Percentiles rank a stretch among this genome's conserved stretches.
Conservation (phyloP, 345 rosid genomes). For the Tarenaya hassleriana region DNA sequence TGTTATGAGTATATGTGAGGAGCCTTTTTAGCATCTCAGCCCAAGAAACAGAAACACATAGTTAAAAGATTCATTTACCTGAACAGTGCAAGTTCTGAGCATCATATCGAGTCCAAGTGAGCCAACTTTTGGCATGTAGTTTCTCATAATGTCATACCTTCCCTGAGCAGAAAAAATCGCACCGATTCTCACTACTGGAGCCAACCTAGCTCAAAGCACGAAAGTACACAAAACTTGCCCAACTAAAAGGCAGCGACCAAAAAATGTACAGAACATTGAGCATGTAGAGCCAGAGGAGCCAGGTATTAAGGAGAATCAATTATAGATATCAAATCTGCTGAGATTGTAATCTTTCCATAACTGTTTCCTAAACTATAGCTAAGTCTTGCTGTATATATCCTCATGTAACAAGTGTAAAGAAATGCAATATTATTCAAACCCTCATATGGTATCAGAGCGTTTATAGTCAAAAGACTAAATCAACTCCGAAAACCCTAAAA, state of each 20-base stretch:
- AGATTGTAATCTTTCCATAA: too few species aligned
- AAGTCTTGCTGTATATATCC: too few species aligned
- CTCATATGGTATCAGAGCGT: too few species aligned
- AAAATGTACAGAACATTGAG: neutral
- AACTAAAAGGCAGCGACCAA: neutral
- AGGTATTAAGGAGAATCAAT: too few species aligned
- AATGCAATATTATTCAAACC: too few species aligned
- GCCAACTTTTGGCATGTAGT: conserved; percentile 98
- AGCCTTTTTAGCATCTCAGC: conserved; percentile 4
- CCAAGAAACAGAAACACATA: neutral
- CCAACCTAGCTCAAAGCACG: neutral
- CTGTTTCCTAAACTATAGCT: too few species aligned
- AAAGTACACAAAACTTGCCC: neutral
- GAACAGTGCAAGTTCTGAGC: conserved; percentile 98
- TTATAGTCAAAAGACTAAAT: too few species aligned
- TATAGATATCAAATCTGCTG: too few species aligned
- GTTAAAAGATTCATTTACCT: conserved; percentile 46
- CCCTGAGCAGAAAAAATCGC: conserved; percentile 52
- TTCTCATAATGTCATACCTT: conserved; percentile 94
- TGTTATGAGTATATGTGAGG: conserved; percentile 27
- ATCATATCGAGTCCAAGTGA: conserved; percentile 94
- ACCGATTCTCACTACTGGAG: conserved; percentile 23
- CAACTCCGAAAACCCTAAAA: too few species aligned
- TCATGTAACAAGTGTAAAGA: too few species aligned
- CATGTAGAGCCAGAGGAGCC: conserved; percentile 1